Evolutionary conservation across 2,329 filamentous ascomycete genomes (phyloP).

Genomic region (Fusarium siculi): DNA sequence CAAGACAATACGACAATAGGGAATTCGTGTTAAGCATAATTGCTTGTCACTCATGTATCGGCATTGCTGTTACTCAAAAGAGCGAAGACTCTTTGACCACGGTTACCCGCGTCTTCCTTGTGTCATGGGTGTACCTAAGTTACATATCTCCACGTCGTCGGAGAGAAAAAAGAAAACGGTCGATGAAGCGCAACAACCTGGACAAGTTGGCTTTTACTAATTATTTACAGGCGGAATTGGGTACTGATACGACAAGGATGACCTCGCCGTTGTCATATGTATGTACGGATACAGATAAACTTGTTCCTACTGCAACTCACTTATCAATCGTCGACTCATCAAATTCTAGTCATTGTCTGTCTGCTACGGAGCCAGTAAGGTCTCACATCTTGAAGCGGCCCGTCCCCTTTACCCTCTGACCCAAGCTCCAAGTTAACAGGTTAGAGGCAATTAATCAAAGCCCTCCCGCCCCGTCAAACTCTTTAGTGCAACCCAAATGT

Average conservation of each 20-base stretch:
- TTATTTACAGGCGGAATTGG: neutral
- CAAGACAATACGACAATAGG: neutral
- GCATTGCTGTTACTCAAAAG: neutral
- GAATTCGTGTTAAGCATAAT: neutral
- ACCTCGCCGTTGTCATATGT: neutral
- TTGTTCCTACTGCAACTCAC: neutral
- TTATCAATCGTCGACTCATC: neutral
- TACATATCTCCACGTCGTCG: neutral
- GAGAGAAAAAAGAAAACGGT: slow-evolving; percentile 1
- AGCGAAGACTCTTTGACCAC: neutral
- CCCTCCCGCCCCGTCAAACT: neutral
- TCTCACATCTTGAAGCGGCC: slow-evolving; percentile 14
- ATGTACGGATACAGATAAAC: neutral
- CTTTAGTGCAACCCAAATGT: neutral
- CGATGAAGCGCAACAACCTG: neutral
- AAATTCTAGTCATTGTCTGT: neutral
- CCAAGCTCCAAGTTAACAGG: neutral
- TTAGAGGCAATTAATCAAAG: neutral
- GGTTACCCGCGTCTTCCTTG: neutral
- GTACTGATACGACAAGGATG: neutral
- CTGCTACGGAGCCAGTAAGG: neutral
- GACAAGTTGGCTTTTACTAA: neutral
- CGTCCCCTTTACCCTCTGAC: slow-evolving; percentile 17
- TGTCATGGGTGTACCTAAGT: neutral
- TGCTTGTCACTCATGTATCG: neutral